These are phyloP conservation scores for Pleurotus tuber-regium DNA, from an alignment of 768 basidiomycete species.

Conservation along the genomic window DNA sequence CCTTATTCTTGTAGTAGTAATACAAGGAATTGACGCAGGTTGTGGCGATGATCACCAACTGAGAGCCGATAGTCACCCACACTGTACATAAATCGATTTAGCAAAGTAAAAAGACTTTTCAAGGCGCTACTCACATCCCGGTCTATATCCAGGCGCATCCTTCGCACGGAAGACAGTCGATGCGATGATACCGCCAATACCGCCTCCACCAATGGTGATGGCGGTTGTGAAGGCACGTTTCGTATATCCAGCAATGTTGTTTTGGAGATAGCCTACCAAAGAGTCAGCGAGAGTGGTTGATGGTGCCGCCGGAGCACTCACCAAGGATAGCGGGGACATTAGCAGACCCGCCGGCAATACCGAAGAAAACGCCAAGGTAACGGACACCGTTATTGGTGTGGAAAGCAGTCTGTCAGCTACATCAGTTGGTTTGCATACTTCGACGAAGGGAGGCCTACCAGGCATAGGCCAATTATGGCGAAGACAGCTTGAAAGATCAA, in stretches of 20 bases:
- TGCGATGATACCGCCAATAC: constrained; percentile 38
- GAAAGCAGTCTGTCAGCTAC: constrained; percentile 1
- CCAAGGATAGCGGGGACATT: constrained; percentile 35
- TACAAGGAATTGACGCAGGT: constrained; percentile 26
- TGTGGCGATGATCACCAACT: constrained; percentile 30
- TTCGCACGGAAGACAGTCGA: constrained; percentile 34
- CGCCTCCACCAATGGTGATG: constrained; percentile 32
- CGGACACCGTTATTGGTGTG: constrained; percentile 6
- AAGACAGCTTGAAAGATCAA: constrained; percentile 30
- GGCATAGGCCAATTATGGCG: constrained; percentile 31
- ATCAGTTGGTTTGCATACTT: not conserved
- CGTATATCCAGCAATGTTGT: constrained; percentile 33
- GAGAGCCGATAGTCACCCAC: constrained; percentile 36
- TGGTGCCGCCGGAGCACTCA: constrained; percentile 32
- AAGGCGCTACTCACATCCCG: not conserved
- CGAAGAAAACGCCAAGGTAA: constrained; percentile 27
- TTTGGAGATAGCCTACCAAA: constrained; percentile 13
- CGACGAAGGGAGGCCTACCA: not conserved
- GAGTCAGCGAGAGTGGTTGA: not conserved
- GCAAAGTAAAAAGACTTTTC: not conserved
- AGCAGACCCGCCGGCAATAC: constrained; percentile 31
- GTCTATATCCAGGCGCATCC: constrained; percentile 29
- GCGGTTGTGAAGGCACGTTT: constrained; percentile 40
- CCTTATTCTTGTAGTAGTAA: constrained; percentile 27
- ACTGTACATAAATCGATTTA: constrained; percentile 24